Evolutionary conservation across 2,329 filamentous ascomycete species (phyloP).

Genomic region (Fusarium cicatricum): DNA sequence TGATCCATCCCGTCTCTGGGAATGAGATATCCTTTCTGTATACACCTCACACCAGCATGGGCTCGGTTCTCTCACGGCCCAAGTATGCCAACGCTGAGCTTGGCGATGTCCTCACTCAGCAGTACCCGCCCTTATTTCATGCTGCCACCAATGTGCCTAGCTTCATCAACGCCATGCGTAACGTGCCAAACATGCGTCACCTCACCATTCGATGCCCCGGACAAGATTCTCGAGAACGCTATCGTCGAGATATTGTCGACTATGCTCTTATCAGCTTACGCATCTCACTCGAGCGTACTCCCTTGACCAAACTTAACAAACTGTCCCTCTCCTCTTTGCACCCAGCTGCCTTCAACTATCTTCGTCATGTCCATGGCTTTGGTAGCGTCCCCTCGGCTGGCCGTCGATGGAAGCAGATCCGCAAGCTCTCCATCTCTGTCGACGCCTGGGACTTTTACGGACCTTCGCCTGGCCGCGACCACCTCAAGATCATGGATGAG

Average conservation of each 20-base stretch:
- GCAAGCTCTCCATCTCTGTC: constrained; percentile 75
- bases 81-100: constrained; percentile 84
- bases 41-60: constrained; percentile 75
- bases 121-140: constrained; percentile 90
- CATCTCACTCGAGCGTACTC: constrained; percentile 80
- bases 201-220: constrained; percentile 80
- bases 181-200: constrained; percentile 75
- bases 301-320: constrained; percentile 70
- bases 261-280: constrained; percentile 88
- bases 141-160: constrained; percentile 87
- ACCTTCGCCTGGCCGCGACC: constrained; percentile 68
- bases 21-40: constrained; percentile 84
- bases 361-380: constrained; percentile 77
- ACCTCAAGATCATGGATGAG: constrained; percentile 81
- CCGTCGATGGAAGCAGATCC: constrained; percentile 80
- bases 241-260: constrained; percentile 81
- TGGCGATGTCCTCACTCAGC: constrained; percentile 81
- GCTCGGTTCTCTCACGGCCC: constrained; percentile 67
- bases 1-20: constrained; percentile 79
- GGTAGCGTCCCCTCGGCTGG: constrained; percentile 76
- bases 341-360: constrained; percentile 77
- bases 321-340: constrained; percentile 80
- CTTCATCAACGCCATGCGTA: constrained; percentile 78
- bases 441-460: constrained; percentile 73
- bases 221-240: constrained; percentile 72